Evolutionary conservation across 768 basidiomycete genomes (phyloP), one percentile per base, ranked within the genome.

Genomic region (Wakefieldia striispora): DNA sequence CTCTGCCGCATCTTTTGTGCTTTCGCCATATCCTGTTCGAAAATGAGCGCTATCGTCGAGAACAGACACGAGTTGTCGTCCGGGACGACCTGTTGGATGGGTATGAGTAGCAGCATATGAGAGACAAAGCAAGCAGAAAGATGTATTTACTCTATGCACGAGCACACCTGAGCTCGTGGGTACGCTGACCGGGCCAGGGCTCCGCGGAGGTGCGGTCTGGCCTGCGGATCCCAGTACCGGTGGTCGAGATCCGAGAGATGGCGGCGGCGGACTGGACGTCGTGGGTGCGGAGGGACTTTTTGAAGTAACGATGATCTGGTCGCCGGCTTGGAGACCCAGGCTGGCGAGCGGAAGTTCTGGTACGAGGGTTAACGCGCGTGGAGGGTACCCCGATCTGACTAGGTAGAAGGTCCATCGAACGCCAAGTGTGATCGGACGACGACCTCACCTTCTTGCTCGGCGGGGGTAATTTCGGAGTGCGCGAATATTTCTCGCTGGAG

Each of bases 41-140:
- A 95, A 2, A 95, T 74, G 36, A 95, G 72, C 14, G 89, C 91
- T 39, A 91, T 75, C 3, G 93, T 84, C 3, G 88, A 88, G 72
- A 97, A 98, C 26, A 98, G 73, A 67, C 95, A 98, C 1, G 92
- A 89, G 61, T 98, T 98, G 70, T 98, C 95, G 61, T 98, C 95
- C n/a, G 94, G 95, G 16, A 95, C 91, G 47, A 93, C 77, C 82
- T 89, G 21, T 41, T 24, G 20, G 19, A 14, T 6, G 8, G n/a
- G 17, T 11, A 34, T 48, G 20, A 33, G 54, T 40, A 29, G 54
- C 31, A 59, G 42, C 20, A 35, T 37, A 59, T 33, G 45, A 40
- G 35, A 20, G 6, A 38, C 0, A 20, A 29, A 1, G 17, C 21
- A 40, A 40, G 31, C 31, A 40, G 24, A n/a, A n/a, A n/a, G n/a